Base-by-base conservation (phyloP, 2,329 filamentous ascomycete genomes). In the Penicillium sp. region DNA sequence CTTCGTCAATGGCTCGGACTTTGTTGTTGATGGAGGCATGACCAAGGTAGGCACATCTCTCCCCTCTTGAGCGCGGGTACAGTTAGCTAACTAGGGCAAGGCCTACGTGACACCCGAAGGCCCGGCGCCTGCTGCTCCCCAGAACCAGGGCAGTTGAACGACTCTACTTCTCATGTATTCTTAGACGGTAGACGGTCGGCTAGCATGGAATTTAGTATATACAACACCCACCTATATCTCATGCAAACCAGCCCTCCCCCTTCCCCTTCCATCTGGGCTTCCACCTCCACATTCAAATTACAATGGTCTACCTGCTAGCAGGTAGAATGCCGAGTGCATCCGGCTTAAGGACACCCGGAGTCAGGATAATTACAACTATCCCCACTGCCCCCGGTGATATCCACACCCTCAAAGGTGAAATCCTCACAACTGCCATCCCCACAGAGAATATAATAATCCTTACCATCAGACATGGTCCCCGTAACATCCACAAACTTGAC, bases 21-120 rank as follows among this genome's bases (percentile, higher is more conserved):
- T 98, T 81, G 90, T 96, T 5, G 93, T 98, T 29, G 95, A 99
- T 72, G 95, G 95, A 62, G 94, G 94, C 63, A 92, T 99, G 91
- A 94, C 89, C 72, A 97, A 19, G 56, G 91, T 84, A 85, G 82
- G 72, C 55, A 47, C 41, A 8, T 5, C 3, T 21, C 3, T 7
- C 5, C 9, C 9, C 29, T 17, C 7, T 5, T 9, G 1, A 21
- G 31, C 7, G 23, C 17, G 13, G n/a, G 3, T 46, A n/a, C 6
- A 15, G 5, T 3, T 41, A 41, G 45, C 65, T 66, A 58, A 69
- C 52, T 13, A 13, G 44, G 7, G 35, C 60, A 83, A 26, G 81
- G 91, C 93, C 49, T 98, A 97, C 77, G 85, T 88, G 51, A 89
- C 86, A 17, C 83, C 85, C 19, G 84, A 88, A 67, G 86, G 86